Base-by-base conservation (phyloP, 1,139 yeast genomes). In the Zygoascus sp. region DNA sequence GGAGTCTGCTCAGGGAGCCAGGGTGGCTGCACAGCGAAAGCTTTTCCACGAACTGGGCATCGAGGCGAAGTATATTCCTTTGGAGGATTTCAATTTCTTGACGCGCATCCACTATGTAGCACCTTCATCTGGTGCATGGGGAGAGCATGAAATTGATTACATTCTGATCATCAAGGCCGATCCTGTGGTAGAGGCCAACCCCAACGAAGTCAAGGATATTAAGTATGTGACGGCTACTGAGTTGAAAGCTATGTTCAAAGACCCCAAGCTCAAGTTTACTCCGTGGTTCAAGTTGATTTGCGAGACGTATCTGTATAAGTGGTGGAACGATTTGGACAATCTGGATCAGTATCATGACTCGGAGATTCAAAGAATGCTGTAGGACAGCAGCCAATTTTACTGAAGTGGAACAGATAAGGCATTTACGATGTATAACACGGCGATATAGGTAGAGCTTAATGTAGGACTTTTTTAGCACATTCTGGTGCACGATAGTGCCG, bases 221-320 rank as follows among this genome's bases (percentile, higher is more conserved):
- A 77, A 74, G 61, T 92, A 86, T 68, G 97, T 92, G 20, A 71
- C 80, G 36, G 78, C 77, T 27, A 69, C 70, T 1, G 83, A 85
- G 56, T 74, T 94, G 58, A 77, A 80, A 60, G 72, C 65, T 13
- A 87, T 94, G 97, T 87, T 92, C 64, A 60, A 74, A 28, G 88
- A 89, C 61, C 59, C 52, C 46, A 51, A 59, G 3, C 72, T 84
- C 54, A 75, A 78, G 16, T 94, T 92, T 67, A 92, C 99, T 5
- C 98, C 98, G 9, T 92, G 99, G 99, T 92, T 92, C 73, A 89
- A 88, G 68, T 78, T 92, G 56, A 92, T 92, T 58, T 94, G 98
- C 65, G 89, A 92, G 62, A 80, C 86, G 44, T 87, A 87, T 62
- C 73, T 92, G 61, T 92, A 86, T 72, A 75, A 85, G 56, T 92